These are phyloP conservation scores for Lathyrus oleraceus DNA, from an alignment of 306 rosid genomes.

Conservation along the genomic window DNA sequence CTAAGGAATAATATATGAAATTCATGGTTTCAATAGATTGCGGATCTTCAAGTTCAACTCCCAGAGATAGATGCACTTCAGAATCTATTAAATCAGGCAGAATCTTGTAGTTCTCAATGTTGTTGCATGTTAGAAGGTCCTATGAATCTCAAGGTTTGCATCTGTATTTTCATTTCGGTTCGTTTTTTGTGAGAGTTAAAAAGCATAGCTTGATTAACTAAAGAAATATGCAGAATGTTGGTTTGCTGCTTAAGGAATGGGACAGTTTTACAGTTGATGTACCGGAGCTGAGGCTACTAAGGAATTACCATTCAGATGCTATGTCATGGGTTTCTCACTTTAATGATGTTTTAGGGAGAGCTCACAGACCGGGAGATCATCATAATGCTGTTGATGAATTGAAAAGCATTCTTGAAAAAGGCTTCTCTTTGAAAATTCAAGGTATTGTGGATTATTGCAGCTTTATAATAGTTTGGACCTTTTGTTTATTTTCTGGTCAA, in stretches of 20 bases:
- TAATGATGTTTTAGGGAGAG: conserved; percentile 51
- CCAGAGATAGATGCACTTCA: conserved; percentile 65
- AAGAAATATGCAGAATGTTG: conserved; percentile 62
- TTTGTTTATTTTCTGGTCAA: conserved; percentile 34
- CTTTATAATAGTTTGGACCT: conserved; percentile 19
- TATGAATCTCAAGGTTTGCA: conserved; percentile 69
- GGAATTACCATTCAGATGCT: conserved; percentile 64
- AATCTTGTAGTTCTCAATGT: conserved; percentile 62
- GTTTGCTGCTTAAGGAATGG: conserved; percentile 67
- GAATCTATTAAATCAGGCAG: conserved; percentile 63
- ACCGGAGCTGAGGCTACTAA: conserved; percentile 76
- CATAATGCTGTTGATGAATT: conserved; percentile 61
- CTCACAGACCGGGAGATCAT: conserved; percentile 59
- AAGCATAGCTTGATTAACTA: conserved; percentile 30
- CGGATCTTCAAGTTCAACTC: conserved; percentile 64
- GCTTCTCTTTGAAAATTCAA: conserved; percentile 77
- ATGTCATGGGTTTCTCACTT: conserved; percentile 65
- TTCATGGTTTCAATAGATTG: conserved; percentile 52
- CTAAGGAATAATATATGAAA: conserved; percentile 21
- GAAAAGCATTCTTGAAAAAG: conserved; percentile 57
- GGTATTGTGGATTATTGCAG: conserved; percentile 48
- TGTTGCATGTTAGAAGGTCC: conserved; percentile 60
- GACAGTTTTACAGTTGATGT: conserved; percentile 55
- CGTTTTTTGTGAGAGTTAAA: conserved; percentile 21
- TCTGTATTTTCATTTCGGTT: conserved; percentile 20